A percentile compares a stretch with the other conserved stretches of the same genome.
Conservation (phyloP, 345 rosid species). For the Syzygium aqueum region DNA sequence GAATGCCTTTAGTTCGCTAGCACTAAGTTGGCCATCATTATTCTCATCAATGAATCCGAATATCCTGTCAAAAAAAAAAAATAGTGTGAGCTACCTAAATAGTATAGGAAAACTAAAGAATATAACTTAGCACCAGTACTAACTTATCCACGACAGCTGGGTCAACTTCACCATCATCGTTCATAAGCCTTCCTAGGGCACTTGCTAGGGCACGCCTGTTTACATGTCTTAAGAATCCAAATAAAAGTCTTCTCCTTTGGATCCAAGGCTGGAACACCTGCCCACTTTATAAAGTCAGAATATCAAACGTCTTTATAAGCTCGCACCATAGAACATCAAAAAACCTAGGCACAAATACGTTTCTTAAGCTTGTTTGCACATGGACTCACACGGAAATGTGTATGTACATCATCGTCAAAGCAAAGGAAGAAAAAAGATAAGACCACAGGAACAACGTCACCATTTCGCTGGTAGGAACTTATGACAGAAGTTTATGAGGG, state of each 20-base stretch:
- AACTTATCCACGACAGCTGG: conserved; percentile 34
- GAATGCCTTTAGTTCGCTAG: conserved; percentile 55
- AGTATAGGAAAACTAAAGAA: background rate
- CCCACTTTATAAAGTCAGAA: background rate
- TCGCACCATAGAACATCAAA: background rate
- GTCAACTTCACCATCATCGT: conserved; percentile 56
- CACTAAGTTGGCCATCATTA: conserved; percentile 32
- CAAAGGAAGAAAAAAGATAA: background rate
- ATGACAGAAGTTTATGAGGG: background rate
- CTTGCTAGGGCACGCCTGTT: conserved; percentile 56
- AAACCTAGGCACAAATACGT: fast-evolving
- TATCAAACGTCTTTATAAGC: background rate
- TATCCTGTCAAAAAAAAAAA: conserved; percentile 35
- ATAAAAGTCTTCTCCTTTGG: conserved; percentile 28
- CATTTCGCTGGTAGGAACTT: background rate
- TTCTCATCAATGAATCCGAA: conserved; percentile 58
- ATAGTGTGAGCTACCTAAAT: background rate
- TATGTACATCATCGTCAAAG: background rate
- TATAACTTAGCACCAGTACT: conserved; percentile 5
- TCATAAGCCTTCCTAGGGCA: conserved; percentile 58
- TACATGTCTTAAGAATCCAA: conserved; percentile 63
- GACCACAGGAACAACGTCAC: background rate
- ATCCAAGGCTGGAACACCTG: conserved; percentile 40
- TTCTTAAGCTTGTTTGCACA: background rate
- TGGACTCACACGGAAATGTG: background rate